Evolutionary conservation across 352 stramenopile genomes (phyloP).

Genomic region (Phytopythium litorale): DNA sequence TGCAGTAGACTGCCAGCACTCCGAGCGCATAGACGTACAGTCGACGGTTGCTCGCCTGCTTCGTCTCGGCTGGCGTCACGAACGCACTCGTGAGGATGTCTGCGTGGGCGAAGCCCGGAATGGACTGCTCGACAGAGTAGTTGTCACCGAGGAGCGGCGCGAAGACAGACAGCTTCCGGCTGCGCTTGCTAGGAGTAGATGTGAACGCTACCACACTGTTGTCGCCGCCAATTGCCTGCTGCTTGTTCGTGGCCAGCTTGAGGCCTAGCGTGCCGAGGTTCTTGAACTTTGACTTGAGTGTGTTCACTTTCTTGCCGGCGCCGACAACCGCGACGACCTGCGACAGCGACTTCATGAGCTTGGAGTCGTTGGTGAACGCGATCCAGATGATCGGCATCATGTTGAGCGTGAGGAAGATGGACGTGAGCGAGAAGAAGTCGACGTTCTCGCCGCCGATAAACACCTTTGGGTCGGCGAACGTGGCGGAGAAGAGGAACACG

Average conservation of each 20-base stretch:
- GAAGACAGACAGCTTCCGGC: constrained; percentile 66
- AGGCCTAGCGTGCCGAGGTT: constrained; percentile 73
- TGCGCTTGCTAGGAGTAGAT: neutral
- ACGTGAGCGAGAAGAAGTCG: constrained; percentile 76
- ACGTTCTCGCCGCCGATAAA: constrained; percentile 62
- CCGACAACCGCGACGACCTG: constrained; percentile 75
- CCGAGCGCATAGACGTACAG: constrained; percentile 46
- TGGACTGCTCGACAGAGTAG: constrained; percentile 74
- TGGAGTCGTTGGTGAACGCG: constrained; percentile 86
- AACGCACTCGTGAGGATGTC: constrained; percentile 82
- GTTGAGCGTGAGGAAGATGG: constrained; percentile 81
- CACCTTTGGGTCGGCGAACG: constrained; percentile 73
- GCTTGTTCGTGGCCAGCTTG: constrained; percentile 61
- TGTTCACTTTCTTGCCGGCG: constrained; percentile 72
- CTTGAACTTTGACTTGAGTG: constrained; percentile 80
- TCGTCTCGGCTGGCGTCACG: constrained; percentile 51
- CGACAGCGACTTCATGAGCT: constrained; percentile 78
- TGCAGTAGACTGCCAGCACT: constrained; percentile 52
- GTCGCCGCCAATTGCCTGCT: constrained; percentile 9
- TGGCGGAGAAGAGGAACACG: constrained; percentile 76
- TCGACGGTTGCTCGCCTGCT: constrained; percentile 39
- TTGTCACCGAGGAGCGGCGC: constrained; percentile 70
- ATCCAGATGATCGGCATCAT: constrained; percentile 91
- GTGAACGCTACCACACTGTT: neutral
- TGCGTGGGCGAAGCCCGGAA: constrained; percentile 64